Evolutionary conservation across 2,329 filamentous ascomycete genomes (phyloP).

Genomic region (Aspergillus floridensis): DNA sequence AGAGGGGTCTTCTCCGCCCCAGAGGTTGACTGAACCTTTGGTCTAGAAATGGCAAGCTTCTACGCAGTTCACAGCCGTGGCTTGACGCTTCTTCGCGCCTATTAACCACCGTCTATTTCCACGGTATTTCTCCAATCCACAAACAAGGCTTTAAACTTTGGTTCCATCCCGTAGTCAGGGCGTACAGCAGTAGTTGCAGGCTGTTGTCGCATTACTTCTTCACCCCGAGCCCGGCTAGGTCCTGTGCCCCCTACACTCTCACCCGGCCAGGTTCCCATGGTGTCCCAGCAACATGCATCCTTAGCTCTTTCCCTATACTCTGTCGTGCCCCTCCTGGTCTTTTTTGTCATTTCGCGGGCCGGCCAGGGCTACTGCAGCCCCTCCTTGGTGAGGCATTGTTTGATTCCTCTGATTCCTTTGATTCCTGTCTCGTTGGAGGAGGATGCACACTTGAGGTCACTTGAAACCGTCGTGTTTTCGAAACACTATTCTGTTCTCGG

Average conservation of each 20-base stretch:
- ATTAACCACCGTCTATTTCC: background rate
- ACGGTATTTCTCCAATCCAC: background rate
- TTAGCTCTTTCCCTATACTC: conserved; percentile 12
- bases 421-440: conserved; percentile 15
- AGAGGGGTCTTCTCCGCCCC: background rate
- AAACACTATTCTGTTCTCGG: conserved; percentile 24
- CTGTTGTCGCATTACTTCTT: conserved; percentile 23
- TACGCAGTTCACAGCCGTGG: background rate
- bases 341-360: conserved; percentile 14
- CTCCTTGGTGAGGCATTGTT: conserved; percentile 13
- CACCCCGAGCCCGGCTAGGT: conserved; percentile 13
- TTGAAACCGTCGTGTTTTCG: conserved; percentile 26
- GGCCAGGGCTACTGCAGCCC: conserved; percentile 14
- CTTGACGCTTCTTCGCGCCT: background rate
- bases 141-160: conserved; percentile 3
- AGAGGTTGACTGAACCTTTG: background rate
- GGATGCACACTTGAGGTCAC: conserved; percentile 22
- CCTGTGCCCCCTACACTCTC: conserved; percentile 14
- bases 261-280: conserved; percentile 16
- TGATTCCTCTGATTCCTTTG: conserved; percentile 8
- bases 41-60: background rate
- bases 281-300: conserved; percentile 18
- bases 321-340: conserved; percentile 13
- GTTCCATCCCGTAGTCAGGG: conserved; percentile 15
- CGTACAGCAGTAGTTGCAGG: conserved; percentile 25